A percentile compares a stretch with the other conserved stretches of the same genome.
Conservation (phyloP, 345 rosid genomes). For the Ceriops zippeliana region DNA sequence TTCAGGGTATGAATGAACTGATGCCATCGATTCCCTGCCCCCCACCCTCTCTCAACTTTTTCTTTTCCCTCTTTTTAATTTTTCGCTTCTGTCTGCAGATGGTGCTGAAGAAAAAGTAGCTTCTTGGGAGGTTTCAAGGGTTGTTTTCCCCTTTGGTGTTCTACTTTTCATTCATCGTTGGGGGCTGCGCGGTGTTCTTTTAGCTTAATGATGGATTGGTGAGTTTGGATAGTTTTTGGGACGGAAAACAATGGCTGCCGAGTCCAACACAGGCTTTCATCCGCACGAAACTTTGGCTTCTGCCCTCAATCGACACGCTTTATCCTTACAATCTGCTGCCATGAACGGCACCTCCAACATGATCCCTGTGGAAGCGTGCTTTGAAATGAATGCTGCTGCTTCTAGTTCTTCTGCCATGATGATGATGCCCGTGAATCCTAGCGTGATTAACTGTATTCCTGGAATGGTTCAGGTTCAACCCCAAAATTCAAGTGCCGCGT, state of each 20-base stretch:
- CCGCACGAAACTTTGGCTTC: constrained; percentile 32
- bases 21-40: no score
- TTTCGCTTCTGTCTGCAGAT: neutral
- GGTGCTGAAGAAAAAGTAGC: neutral
- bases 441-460: constrained; percentile 33
- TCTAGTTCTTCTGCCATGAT: constrained; percentile 6
- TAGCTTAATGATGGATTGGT: constrained; percentile 3
- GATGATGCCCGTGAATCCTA: constrained; percentile 36
- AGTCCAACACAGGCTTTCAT: constrained; percentile 51
- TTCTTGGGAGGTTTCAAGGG: no score
- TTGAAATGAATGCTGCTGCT: constrained; percentile 21
- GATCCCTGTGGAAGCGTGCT: constrained; percentile 50
- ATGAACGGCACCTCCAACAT: constrained; percentile 44
- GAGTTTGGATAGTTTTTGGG: constrained; percentile 3
- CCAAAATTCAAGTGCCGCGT: constrained; percentile 23
- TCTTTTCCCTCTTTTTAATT: neutral
- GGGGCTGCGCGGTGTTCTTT: neutral
- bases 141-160: no score
- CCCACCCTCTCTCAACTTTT: no score
- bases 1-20: no score
- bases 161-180: no score
- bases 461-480: constrained; percentile 23
- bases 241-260: constrained; percentile 50
- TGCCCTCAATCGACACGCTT: constrained; percentile 44
- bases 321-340: constrained; percentile 48